These are phyloP conservation scores for Candida pseudoviswanathii DNA, from an alignment of 1,139 yeast genomes.

Conservation along the genomic window DNA sequence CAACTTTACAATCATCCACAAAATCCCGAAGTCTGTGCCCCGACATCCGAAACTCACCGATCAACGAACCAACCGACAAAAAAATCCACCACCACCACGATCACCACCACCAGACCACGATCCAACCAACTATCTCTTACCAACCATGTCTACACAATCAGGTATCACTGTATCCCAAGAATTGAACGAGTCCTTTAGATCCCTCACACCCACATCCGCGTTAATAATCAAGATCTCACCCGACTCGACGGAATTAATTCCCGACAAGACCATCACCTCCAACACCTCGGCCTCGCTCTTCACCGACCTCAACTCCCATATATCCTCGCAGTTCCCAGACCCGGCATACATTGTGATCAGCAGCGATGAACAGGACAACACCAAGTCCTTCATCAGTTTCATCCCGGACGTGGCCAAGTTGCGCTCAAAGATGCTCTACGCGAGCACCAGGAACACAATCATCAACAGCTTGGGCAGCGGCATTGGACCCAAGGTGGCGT, in stretches of 20 bases:
- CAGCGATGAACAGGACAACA: conserved; percentile 27
- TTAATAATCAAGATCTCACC: conserved; percentile 43
- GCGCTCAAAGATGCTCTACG: conserved; percentile 88
- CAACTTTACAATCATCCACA: neutral
- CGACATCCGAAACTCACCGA: no score
- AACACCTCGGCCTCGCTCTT: conserved; percentile 32
- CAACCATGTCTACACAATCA: conserved; percentile 66
- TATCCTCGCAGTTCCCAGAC: conserved; percentile 42
- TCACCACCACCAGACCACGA: neutral
- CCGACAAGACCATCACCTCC: conserved; percentile 37
- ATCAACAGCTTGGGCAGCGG: conserved; percentile 69
- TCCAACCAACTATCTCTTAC: neutral
- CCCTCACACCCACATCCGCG: conserved; percentile 22
- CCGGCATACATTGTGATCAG: conserved; percentile 63
- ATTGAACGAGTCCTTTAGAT: conserved; percentile 37
- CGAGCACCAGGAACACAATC: conserved; percentile 81
- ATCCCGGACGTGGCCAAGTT: conserved; percentile 89
- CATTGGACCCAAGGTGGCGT: conserved; percentile 57
- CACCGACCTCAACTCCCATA: conserved; percentile 30
- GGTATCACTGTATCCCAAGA: conserved; percentile 60
- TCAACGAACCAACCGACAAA: no score
- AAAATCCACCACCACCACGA: neutral
- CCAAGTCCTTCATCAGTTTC: conserved; percentile 62
- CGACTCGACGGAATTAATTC: conserved; percentile 50
- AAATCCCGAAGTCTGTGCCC: no score